phyloP scores from a whole-genome alignment of 1,139 yeast species.

The Geotrichum histeridarum region DNA sequence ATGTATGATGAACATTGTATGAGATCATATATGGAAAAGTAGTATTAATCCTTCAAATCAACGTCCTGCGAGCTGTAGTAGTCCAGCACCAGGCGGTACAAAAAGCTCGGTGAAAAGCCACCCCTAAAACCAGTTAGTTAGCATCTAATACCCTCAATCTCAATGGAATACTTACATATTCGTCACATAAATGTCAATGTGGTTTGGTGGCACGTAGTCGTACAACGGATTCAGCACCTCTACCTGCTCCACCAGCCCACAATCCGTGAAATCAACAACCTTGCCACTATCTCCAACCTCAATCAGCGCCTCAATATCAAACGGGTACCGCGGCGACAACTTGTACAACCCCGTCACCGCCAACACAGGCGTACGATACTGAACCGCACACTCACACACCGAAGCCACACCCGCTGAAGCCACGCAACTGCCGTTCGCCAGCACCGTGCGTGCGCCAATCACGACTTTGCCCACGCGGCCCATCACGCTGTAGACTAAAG shows the following conservation, averaged over 20 bases:
- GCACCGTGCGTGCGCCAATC: constrained; percentile 84
- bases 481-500: constrained; percentile 93
- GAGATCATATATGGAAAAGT: neutral
- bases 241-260: constrained; percentile 56
- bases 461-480: constrained; percentile 94
- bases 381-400: constrained; percentile 94
- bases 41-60: constrained; percentile 23
- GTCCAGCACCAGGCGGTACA: constrained; percentile 91
- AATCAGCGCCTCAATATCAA: constrained; percentile 77
- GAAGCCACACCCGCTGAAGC: constrained; percentile 87
- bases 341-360: constrained; percentile 93
- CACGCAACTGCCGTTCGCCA: constrained; percentile 93
- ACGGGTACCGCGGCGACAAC: constrained; percentile 89
- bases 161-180: constrained; percentile 48
- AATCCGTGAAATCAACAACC: constrained; percentile 67
- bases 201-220: constrained; percentile 90
- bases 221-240: constrained; percentile 88
- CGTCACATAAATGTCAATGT: constrained; percentile 88
- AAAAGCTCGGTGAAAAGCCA: constrained; percentile 93
- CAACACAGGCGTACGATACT: constrained; percentile 89
- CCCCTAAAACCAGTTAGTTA: constrained; percentile 43
- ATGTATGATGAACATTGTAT: neutral
- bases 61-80: constrained; percentile 85
- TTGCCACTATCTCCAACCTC: constrained; percentile 93
- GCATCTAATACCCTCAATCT: neutral